Percentiles rank a stretch among this genome's conserved stretches.
Conservation (phyloP, 768 basidiomycete species). For the Mycena sanguinolenta region DNA sequence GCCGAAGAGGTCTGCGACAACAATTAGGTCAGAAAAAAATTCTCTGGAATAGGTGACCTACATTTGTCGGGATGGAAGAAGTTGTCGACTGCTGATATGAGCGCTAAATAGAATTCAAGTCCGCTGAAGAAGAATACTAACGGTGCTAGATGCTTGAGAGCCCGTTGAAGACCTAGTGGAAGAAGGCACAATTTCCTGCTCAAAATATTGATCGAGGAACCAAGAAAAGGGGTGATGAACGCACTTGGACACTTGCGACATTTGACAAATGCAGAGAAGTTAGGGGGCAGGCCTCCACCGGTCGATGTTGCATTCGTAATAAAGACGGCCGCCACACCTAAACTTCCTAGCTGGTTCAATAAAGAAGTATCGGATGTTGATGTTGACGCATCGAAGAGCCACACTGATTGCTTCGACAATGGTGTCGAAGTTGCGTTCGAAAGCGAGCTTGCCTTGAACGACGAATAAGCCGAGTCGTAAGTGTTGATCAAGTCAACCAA, state of each 20-base stretch:
- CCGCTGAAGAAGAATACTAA: no score
- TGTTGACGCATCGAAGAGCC: constrained; percentile 11
- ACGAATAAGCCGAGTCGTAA: constrained; percentile 29
- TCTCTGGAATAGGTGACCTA: no score
- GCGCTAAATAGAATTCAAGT: no score
- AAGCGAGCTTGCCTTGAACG: constrained; percentile 19
- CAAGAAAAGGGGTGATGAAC: neutral
- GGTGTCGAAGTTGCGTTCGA: neutral
- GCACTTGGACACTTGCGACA: constrained; percentile 20
- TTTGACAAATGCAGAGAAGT: constrained; percentile 22
- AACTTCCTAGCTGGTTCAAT: constrained; percentile 7
- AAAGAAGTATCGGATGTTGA: neutral
- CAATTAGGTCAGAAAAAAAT: no score
- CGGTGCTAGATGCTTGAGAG: no score
- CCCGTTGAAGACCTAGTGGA: neutral
- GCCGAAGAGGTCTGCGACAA: no score
- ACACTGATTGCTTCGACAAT: constrained; percentile 30
- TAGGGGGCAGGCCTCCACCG: constrained; percentile 1
- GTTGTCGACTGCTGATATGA: no score
- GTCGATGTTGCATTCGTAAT: constrained; percentile 11
- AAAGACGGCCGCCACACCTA: constrained; percentile 28
- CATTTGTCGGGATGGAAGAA: no score
- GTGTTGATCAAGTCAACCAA: constrained; percentile 33
- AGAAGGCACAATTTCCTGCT: neutral
- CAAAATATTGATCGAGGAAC: neutral